A percentile compares a stretch with the other conserved stretches of the same genome.
Evolutionary conservation across 2,329 filamentous ascomycete species (phyloP).

Genomic region (Exophiala sp.): DNA sequence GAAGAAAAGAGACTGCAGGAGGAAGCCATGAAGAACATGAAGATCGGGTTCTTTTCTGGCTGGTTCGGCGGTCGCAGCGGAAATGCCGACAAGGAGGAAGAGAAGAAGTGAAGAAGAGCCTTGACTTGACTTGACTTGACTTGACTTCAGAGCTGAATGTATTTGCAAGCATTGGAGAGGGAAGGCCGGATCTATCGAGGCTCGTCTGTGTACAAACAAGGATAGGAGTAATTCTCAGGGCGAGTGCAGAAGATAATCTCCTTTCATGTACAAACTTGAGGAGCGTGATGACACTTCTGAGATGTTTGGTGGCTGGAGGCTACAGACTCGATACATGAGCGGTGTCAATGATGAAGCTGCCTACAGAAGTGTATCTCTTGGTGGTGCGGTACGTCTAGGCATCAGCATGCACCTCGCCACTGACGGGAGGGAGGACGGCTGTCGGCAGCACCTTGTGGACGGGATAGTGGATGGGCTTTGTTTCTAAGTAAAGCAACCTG

Average conservation of each 20-base stretch:
- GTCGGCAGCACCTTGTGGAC: too few species aligned
- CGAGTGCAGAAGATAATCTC: not conserved
- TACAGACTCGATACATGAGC: too few species aligned
- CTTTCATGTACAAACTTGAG: constrained; percentile 4
- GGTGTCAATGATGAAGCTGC: too few species aligned
- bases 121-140: not conserved
- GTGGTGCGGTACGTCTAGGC: too few species aligned
- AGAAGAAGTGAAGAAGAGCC: constrained; percentile 19
- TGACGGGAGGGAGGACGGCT: too few species aligned
- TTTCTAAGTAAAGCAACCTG: too few species aligned
- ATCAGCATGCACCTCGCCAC: too few species aligned
- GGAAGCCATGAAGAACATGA: constrained; percentile 89
- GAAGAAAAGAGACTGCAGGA: constrained; percentile 84
- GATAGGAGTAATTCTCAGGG: not conserved
- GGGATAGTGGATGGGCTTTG: too few species aligned
- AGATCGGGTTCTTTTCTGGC: constrained; percentile 58
- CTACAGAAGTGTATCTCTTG: too few species aligned
- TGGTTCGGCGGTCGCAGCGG: constrained; percentile 43
- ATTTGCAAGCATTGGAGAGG: constrained; percentile 1
- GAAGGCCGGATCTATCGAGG: too few species aligned
- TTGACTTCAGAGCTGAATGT: not conserved
- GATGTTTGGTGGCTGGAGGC: too few species aligned
- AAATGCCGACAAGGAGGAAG: constrained; percentile 28
- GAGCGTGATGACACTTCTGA: too few species aligned
- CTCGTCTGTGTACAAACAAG: not conserved